Percentiles rank a stretch among this genome's conserved stretches.
phyloP scores from a whole-genome alignment of 768 basidiomycete species.

The Phaeotremella fagi region DNA sequence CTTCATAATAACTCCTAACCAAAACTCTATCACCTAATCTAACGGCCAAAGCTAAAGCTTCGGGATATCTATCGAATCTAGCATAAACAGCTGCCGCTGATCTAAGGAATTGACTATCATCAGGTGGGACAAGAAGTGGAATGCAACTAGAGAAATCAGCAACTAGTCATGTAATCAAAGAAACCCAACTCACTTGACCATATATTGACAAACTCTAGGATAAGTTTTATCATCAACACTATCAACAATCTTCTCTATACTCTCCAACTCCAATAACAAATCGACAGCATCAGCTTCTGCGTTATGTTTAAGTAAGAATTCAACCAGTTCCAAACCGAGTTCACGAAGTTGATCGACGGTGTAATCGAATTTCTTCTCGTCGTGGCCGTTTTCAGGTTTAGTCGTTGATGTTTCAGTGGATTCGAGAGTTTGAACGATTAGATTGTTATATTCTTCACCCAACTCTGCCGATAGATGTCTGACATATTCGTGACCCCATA shows the following conservation, averaged over 20 bases:
- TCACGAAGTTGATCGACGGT: conserved; percentile 62
- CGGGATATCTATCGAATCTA: conserved; percentile 78
- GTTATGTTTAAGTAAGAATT: conserved; percentile 85
- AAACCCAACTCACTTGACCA: conserved; percentile 67
- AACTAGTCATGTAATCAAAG: not conserved
- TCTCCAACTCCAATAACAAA: conserved; percentile 86
- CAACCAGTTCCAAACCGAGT: conserved; percentile 77
- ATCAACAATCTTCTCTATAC: conserved; percentile 68
- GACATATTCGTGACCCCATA: conserved; percentile 99
- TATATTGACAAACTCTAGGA: conserved; percentile 86
- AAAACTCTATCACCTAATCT: conserved; percentile 73
- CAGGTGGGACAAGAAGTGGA: conserved; percentile 82
- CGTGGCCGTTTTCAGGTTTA: not conserved
- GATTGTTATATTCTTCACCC: conserved; percentile 73
- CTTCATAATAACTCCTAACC: conserved; percentile 79
- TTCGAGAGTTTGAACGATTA: conserved; percentile 16
- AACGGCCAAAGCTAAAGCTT: conserved; percentile 81
- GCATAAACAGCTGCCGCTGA: conserved; percentile 87
- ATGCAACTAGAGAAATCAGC: conserved; percentile 62
- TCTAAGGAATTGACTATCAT: conserved; percentile 80
- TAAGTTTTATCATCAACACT: conserved; percentile 68
- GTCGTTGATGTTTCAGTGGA: not conserved
- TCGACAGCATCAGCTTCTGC: conserved; percentile 98
- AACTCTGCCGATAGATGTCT: conserved; percentile 94
- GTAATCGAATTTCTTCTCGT: conserved; percentile 9